Base-by-base conservation (phyloP, 1,139 yeast genomes). In the Yamadazyma aaseri region DNA sequence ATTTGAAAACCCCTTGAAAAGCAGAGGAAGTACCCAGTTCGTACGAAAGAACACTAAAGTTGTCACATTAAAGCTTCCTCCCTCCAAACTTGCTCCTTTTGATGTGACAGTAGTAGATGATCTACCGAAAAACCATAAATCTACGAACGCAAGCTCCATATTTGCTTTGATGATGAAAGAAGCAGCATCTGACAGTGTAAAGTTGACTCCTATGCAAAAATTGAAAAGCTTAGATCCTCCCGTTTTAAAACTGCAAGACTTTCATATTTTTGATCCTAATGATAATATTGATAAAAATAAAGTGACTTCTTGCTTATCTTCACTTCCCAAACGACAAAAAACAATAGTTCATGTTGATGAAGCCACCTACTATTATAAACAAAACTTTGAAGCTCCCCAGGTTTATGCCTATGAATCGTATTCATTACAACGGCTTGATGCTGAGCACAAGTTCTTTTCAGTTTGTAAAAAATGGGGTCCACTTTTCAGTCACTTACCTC, bases 1-100 rank as follows among this genome's bases (percentile, higher is more conserved):
- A 30, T 51, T 44, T 28, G 60, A 56, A 18, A 63, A 59, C 33
- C 68, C 71, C 1, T 50, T 65, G 14, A 55, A 53, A 33, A 52
- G 66, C 1, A 52, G 50, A 39, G 46, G 41, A 5, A 46, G 40
- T 13, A 27, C 40, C 6, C 39, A 35, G 13, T 46, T 27, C 20
- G 29, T 28, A 10, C 29, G 32, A 24, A 13, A 30, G 4, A 29
- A 32, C 12, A 32, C 14, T 15, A 26, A 23, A 6, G 3, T 18
- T 1, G 56, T 56, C 5, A 50, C 56, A 0, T 42, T 63, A 21
- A 49, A 45, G 10, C 31, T 55, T 2, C 29, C 38, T 4, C 44
- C 50, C 2, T 37, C 33, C 6, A 42, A 28, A 24, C 34, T 51
- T 21, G 26, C 33, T 29, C 36, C 22, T 2, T 34, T 50, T 10